phyloP scores from a whole-genome alignment of 768 basidiomycete species.

The Ephemerocybe angulata region DNA sequence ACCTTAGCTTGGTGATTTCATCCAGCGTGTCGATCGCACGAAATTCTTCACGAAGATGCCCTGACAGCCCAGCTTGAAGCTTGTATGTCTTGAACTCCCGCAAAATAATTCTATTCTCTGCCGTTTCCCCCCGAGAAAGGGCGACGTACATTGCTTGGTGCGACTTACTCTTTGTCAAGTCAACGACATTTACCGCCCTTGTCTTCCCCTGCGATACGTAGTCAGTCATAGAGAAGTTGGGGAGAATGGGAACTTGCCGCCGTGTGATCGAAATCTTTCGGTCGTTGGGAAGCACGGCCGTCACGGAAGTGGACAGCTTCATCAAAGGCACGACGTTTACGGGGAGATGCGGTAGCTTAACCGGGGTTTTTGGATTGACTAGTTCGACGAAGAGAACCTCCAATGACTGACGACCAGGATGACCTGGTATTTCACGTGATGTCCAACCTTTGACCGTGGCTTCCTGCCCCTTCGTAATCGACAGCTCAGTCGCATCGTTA shows the following conservation, averaged over 20 bases:
- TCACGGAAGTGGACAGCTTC: neutral
- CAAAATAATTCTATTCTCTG: neutral
- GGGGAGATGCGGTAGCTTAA: neutral
- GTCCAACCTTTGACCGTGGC: too few relatives aligned
- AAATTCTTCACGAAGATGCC: neutral
- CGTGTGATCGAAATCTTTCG: neutral
- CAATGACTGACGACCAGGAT: neutral
- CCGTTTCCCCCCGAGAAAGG: neutral
- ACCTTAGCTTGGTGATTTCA: neutral
- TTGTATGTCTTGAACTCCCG: neutral
- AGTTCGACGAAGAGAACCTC: neutral
- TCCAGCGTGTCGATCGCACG: neutral
- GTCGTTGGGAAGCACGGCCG: neutral
- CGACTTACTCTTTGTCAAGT: neutral
- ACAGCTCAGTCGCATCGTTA: constrained; percentile 30
- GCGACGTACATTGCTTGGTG: neutral
- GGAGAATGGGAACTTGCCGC: constrained; percentile 10
- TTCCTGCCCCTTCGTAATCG: too few relatives aligned
- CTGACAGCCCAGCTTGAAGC: neutral
- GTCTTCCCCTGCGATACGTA: constrained; percentile 30
- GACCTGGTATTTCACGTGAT: neutral
- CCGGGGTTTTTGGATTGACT: neutral
- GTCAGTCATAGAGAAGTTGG: constrained; percentile 32
- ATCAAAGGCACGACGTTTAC: neutral
- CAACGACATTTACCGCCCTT: neutral